Conservation (phyloP, 140 eudicot species). For the Cichorium intybus region DNA sequence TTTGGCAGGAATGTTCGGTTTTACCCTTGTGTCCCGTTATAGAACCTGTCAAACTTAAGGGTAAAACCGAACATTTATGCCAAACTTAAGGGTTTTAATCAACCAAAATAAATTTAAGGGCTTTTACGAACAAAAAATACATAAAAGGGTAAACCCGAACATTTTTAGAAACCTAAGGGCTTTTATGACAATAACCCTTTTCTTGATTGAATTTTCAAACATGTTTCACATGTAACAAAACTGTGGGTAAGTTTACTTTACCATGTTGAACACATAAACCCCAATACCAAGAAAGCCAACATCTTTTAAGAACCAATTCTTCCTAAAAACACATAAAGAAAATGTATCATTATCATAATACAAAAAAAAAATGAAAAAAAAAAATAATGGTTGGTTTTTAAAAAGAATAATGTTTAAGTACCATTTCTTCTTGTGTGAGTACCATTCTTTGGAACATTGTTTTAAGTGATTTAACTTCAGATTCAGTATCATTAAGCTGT, state of each 20-base stretch:
- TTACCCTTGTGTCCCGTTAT: too few relatives aligned
- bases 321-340: constrained; percentile 44
- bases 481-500: constrained; percentile 48
- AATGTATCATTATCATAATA: constrained; percentile 29
- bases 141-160: too few relatives aligned
- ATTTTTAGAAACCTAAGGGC: too few relatives aligned
- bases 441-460: constrained; percentile 65
- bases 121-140: too few relatives aligned
- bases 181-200: too few relatives aligned
- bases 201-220: background rate
- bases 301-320: constrained; percentile 87
- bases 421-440: constrained; percentile 85
- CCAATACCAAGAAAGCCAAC: constrained; percentile 96
- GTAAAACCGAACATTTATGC: too few relatives aligned
- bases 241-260: constrained; percentile 48
- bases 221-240: too few relatives aligned
- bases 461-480: constrained; percentile 60
- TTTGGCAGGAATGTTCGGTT: too few relatives aligned
- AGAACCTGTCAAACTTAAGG: too few relatives aligned
- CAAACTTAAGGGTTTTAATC: too few relatives aligned
- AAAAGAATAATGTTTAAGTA: constrained; percentile 17
- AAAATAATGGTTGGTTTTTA: background rate
- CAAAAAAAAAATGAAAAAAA: background rate
- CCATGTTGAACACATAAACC: constrained; percentile 69
- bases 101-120: too few relatives aligned